Conservation (phyloP, 2,329 filamentous ascomycete genomes). For the Phyllosticta citrichinensis region DNA sequence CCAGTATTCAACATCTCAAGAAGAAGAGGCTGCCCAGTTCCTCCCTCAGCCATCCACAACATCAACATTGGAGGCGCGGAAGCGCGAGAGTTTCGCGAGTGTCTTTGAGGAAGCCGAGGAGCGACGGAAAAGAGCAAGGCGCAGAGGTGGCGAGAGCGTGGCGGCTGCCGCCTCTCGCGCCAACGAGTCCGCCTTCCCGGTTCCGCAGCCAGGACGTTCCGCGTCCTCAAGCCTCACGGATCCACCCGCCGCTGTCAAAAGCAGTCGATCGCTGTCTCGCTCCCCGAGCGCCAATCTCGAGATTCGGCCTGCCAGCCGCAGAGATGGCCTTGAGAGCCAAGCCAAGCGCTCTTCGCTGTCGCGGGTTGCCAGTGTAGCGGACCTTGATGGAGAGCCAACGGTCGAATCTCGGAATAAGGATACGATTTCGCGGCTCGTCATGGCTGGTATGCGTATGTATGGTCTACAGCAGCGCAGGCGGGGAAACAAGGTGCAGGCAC, state of each 20-base stretch:
- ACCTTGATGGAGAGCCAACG: conserved; percentile 20
- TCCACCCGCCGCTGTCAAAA: conserved; percentile 16
- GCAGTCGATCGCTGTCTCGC: conserved; percentile 1
- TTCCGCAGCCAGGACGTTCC: neutral
- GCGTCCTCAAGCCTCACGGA: neutral
- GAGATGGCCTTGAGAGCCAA: conserved; percentile 11
- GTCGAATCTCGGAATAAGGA: conserved; percentile 38
- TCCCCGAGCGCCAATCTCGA: conserved; percentile 1
- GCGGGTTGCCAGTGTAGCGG: conserved; percentile 23
- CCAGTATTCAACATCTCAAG: neutral
- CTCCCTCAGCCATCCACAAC: conserved; percentile 18
- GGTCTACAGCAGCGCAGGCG: conserved; percentile 36
- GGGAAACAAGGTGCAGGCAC: conserved; percentile 12
- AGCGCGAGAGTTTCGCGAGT: conserved; percentile 32
- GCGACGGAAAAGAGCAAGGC: conserved; percentile 31
- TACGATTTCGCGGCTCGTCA: conserved; percentile 38
- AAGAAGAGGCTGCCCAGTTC: conserved; percentile 18
- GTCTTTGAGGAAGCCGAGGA: conserved; percentile 40
- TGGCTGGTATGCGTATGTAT: conserved; percentile 44
- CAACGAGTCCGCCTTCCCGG: conserved; percentile 12
- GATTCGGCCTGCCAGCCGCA: neutral
- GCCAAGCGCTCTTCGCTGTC: conserved; percentile 24
- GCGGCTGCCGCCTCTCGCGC: conserved; percentile 31
- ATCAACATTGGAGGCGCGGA: conserved; percentile 21
- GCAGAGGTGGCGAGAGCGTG: conserved; percentile 34